phyloP scores from a whole-genome alignment of 805 yeast genomes.

The Ogataea siamensis region DNA sequence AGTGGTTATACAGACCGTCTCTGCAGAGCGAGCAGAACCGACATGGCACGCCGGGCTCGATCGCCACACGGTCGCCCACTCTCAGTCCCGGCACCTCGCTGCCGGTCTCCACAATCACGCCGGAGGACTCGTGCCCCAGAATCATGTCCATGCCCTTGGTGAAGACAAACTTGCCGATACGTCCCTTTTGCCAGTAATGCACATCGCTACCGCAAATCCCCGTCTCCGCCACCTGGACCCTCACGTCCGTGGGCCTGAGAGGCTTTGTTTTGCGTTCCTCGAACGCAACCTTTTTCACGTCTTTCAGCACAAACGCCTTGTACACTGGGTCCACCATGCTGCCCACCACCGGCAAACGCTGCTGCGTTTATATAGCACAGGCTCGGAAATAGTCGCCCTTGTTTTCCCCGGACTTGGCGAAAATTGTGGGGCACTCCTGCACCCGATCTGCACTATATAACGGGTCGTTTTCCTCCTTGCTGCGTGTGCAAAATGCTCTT shows the following conservation, averaged over 20 bases:
- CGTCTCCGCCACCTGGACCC: constrained; percentile 72
- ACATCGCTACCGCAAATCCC: constrained; percentile 89
- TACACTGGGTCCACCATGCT: constrained; percentile 15
- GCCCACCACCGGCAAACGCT: background rate
- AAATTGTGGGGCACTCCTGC: background rate
- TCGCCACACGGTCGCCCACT: constrained; percentile 82
- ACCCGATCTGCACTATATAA: constrained; percentile 1
- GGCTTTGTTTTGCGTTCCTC: constrained; percentile 68
- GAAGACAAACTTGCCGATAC: constrained; percentile 19
- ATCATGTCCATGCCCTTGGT: constrained; percentile 49
- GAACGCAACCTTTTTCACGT: constrained; percentile 57
- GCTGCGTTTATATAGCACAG: background rate
- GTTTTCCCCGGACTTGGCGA: constrained; percentile 3
- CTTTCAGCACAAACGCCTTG: constrained; percentile 61
- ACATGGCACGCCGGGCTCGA: constrained; percentile 88
- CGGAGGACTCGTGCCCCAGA: constrained; percentile 84
- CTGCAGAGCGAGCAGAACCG: constrained; percentile 72
- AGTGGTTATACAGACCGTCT: constrained; percentile 75
- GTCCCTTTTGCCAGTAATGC: constrained; percentile 62
- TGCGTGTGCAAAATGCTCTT: constrained; percentile 15
- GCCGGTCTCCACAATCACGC: constrained; percentile 71
- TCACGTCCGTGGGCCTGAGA: constrained; percentile 65
- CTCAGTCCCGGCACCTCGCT: constrained; percentile 57
- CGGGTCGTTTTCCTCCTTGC: background rate
- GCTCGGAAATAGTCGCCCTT: constrained; percentile 6